Evolutionary conservation across 2,329 filamentous ascomycete species (phyloP).

Genomic region (Paraconiothyrium sp.): DNA sequence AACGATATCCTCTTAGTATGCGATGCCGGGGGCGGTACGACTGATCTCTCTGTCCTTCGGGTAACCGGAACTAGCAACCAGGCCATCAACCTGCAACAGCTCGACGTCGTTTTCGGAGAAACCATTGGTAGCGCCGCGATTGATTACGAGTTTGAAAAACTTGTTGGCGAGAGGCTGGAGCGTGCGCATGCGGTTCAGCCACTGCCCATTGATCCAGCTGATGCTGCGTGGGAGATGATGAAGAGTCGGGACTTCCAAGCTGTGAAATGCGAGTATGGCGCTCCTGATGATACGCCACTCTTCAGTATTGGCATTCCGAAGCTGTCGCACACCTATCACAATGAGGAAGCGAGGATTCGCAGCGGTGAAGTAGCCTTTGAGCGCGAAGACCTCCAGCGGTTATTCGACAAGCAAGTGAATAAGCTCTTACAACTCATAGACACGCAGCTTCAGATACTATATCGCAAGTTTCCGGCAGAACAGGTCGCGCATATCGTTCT

Average conservation of each 20-base stretch:
- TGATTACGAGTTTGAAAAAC: conserved; percentile 52
- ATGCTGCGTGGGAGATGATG: conserved; percentile 54
- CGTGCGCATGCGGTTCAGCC: conserved; percentile 36
- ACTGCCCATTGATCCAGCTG: conserved; percentile 41
- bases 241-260: conserved; percentile 52
- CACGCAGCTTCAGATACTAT: conserved; percentile 41
- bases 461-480: conserved; percentile 39
- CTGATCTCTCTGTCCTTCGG: conserved; percentile 52
- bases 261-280: conserved; percentile 54
- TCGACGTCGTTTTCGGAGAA: conserved; percentile 51
- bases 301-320: conserved; percentile 50
- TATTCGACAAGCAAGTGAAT: conserved; percentile 50
- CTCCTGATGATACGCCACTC: conserved; percentile 46
- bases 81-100: conserved; percentile 42
- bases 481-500: conserved; percentile 51
- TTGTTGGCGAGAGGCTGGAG: conserved; percentile 42
- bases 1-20: conserved; percentile 60
- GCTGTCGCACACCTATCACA: conserved; percentile 42
- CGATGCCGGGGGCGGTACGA: conserved; percentile 62
- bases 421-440: conserved; percentile 50
- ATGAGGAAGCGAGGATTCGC: conserved; percentile 43
- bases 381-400: conserved; percentile 40
- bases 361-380: conserved; percentile 48
- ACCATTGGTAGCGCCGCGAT: conserved; percentile 55
- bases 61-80: conserved; percentile 40